Evolutionary conservation across 2,329 filamentous ascomycete genomes (phyloP).

Genomic region (Trichophyton rubrum): DNA sequence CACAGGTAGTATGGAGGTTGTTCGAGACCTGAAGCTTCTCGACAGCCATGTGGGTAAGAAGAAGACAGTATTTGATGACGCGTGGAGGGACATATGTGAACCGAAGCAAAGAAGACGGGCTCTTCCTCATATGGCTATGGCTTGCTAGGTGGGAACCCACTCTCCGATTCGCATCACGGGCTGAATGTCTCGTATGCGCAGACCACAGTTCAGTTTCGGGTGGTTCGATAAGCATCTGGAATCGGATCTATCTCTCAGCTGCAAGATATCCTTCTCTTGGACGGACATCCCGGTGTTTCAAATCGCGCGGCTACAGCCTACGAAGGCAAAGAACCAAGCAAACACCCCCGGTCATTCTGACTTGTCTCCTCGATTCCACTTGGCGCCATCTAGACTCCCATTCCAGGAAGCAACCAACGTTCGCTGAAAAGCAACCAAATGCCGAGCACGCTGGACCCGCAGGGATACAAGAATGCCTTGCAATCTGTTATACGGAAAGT

Average conservation of each 20-base stretch:
- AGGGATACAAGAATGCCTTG: background rate
- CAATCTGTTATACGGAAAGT: background rate
- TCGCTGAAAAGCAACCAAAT: background rate
- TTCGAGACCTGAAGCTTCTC: constrained; percentile 59
- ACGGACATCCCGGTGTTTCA: background rate
- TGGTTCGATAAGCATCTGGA: background rate
- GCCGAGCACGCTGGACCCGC: background rate
- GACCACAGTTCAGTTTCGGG: background rate
- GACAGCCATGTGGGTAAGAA: constrained; percentile 46
- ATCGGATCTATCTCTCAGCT: background rate
- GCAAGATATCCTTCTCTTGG: background rate
- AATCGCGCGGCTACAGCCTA: background rate
- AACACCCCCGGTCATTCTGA: background rate
- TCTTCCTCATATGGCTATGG: background rate
- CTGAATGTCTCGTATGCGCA: background rate
- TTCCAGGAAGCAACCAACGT: background rate
- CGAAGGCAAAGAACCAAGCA: background rate
- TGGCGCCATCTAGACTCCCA: background rate
- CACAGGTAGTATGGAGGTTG: constrained; percentile 83
- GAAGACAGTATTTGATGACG: constrained; percentile 56
- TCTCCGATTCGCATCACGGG: background rate
- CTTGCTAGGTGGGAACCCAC: background rate
- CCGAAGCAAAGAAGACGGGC: background rate
- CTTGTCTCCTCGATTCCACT: background rate
- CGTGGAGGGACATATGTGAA: constrained; percentile 24